Percentiles rank a stretch among this genome's conserved stretches.
Conservation (phyloP, 2,329 filamentous ascomycete genomes). For the Thielaviopsis euricoi region DNA sequence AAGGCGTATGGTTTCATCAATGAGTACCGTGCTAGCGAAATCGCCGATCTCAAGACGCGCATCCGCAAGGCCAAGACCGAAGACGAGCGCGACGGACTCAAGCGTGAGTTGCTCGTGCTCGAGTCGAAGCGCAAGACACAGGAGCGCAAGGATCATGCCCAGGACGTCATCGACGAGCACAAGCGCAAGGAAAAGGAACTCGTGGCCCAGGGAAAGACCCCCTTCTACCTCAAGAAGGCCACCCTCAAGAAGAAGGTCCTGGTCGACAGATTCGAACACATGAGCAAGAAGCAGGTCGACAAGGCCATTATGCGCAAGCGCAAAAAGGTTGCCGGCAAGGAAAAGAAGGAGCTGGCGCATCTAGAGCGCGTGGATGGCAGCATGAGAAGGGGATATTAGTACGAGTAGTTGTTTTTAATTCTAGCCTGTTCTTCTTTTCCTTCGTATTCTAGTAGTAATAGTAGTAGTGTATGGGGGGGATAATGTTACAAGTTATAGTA, state of each 20-base stretch:
- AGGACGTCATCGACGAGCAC: conserved; percentile 57
- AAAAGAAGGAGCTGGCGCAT: conserved; percentile 54
- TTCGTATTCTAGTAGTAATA: neutral
- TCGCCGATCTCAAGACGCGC: conserved; percentile 52
- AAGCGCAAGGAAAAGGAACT: conserved; percentile 68
- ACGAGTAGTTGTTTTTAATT: neutral
- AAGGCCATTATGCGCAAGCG: conserved; percentile 70
- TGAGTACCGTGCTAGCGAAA: conserved; percentile 71
- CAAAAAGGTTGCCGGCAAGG: conserved; percentile 77
- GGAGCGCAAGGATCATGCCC: conserved; percentile 50
- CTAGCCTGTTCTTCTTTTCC: too few species aligned
- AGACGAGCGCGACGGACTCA: conserved; percentile 49
- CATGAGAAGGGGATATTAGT: conserved; percentile 4
- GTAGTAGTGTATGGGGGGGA: neutral
- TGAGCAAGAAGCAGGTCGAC: conserved; percentile 76
- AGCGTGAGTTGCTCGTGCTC: conserved; percentile 60
- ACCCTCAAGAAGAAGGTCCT: conserved; percentile 81
- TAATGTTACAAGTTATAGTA: conserved; percentile 3
- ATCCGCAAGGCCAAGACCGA: conserved; percentile 51
- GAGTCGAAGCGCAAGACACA: conserved; percentile 60
- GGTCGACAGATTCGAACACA: conserved; percentile 59
- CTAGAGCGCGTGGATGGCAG: conserved; percentile 18
- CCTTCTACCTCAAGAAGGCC: conserved; percentile 83
- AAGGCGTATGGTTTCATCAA: conserved; percentile 78
- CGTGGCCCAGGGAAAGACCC: conserved; percentile 75